phyloP scores from a whole-genome alignment of 805 yeast species.

The Debaryomyces tyrocola region DNA sequence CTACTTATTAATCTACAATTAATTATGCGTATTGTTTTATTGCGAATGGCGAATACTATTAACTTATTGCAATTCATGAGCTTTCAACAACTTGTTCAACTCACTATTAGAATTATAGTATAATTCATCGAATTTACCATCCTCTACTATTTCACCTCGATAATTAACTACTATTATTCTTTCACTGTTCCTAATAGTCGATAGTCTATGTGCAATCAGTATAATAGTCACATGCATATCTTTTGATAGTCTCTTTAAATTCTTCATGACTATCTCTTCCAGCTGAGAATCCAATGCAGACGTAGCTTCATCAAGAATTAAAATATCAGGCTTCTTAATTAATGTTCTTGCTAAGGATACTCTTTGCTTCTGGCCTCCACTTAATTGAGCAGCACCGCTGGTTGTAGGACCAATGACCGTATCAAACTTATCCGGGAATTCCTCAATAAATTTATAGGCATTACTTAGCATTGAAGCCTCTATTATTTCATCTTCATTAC shows the following conservation, averaged over 20 bases:
- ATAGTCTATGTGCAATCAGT: slow-evolving; percentile 87
- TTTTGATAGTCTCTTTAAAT: slow-evolving; percentile 51
- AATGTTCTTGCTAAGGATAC: slow-evolving; percentile 89
- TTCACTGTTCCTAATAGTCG: slow-evolving; percentile 82
- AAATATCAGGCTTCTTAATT: slow-evolving; percentile 72
- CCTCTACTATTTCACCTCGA: slow-evolving; percentile 63
- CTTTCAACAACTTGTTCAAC: slow-evolving; percentile 36
- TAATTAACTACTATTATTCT: slow-evolving; percentile 68
- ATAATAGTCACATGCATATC: slow-evolving; percentile 68
- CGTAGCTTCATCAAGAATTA: slow-evolving; percentile 91
- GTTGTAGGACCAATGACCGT: slow-evolving; percentile 77
- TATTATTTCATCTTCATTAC: slow-evolving; percentile 57
- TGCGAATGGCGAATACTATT: too few species aligned
- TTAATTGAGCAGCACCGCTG: slow-evolving; percentile 75
- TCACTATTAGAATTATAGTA: slow-evolving; percentile 28
- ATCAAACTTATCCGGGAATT: slow-evolving; percentile 79
- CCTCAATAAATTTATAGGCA: slow-evolving; percentile 63
- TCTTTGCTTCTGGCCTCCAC: slow-evolving; percentile 95
- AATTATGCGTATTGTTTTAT: too few species aligned
- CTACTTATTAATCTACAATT: not conserved
- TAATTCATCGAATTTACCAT: slow-evolving; percentile 41
- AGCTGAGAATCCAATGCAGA: slow-evolving; percentile 89
- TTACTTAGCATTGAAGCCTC: slow-evolving; percentile 71
- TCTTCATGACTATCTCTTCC: slow-evolving; percentile 80
- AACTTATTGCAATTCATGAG: slow-evolving; percentile 2